phyloP scores from a whole-genome alignment of 495 filamentous ascomycete species.

The Trichocladium uniseriatum region DNA sequence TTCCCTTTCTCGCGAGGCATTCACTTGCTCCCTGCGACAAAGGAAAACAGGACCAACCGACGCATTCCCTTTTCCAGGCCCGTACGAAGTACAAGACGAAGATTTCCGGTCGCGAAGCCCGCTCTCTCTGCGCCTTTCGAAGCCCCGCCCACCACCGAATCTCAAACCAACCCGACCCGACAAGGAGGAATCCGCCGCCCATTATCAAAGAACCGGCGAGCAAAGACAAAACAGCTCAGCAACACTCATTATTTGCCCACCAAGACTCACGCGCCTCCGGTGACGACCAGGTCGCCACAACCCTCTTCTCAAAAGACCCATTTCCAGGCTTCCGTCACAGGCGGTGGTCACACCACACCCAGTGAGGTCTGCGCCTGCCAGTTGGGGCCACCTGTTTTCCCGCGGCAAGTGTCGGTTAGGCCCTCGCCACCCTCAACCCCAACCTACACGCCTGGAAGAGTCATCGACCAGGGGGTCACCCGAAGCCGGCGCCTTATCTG shows the following conservation, averaged over 20 bases:
- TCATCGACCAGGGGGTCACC: constrained; percentile 35
- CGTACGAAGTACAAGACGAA: not conserved
- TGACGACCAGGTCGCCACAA: constrained; percentile 24
- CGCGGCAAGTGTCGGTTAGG: constrained; percentile 33
- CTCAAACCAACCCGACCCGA: constrained; percentile 1
- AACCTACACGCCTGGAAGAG: constrained; percentile 30
- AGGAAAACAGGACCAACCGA: constrained; percentile 25
- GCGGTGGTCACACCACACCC: constrained; percentile 24
- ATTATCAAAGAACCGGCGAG: constrained; percentile 10
- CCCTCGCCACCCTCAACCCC: constrained; percentile 27
- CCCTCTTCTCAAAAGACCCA: constrained; percentile 19
- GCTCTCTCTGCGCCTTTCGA: not conserved
- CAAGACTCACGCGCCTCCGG: not conserved
- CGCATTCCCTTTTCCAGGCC: constrained; percentile 6
- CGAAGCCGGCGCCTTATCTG: constrained; percentile 27
- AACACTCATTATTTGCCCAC: constrained; percentile 4
- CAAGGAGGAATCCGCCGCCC: constrained; percentile 11
- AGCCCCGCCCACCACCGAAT: not conserved
- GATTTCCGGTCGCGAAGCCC: not conserved
- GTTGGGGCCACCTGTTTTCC: constrained; percentile 39
- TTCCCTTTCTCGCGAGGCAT: constrained; percentile 37
- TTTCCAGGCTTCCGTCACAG: constrained; percentile 32
- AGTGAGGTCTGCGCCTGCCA: constrained; percentile 19
- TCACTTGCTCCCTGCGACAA: constrained; percentile 39
- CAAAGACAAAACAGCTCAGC: not conserved